phyloP scores from a whole-genome alignment of 306 rosid genomes.

The Cicer arietinum region DNA sequence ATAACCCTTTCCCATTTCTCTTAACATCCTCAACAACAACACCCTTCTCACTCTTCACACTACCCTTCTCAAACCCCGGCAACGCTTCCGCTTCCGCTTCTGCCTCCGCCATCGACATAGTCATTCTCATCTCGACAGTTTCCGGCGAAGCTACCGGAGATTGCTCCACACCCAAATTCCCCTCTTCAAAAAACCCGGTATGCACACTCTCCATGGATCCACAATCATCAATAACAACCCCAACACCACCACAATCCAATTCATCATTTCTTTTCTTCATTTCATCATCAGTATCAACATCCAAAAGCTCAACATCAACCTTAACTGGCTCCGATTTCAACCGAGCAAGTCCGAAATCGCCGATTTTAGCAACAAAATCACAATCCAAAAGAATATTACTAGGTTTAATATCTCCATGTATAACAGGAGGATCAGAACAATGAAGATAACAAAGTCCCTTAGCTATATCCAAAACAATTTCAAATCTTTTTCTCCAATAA shows the following conservation, averaged over 20 bases:
- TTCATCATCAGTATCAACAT: conserved; percentile 14
- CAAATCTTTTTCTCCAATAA: conserved; percentile 71
- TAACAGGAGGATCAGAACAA: conserved; percentile 71
- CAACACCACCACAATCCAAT: conserved; percentile 50
- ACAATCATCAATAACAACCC: conserved; percentile 62
- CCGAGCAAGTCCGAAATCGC: conserved; percentile 88
- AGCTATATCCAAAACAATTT: conserved; percentile 59
- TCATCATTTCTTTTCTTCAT: conserved; percentile 49
- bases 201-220: conserved; percentile 79
- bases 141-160: conserved; percentile 62
- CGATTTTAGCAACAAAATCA: conserved; percentile 62
- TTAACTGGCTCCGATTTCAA: conserved; percentile 48
- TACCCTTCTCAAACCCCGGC: conserved; percentile 47
- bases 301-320: conserved; percentile 37
- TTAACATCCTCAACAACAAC: conserved; percentile 35
- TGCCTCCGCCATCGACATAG: not conserved
- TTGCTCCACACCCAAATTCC: conserved; percentile 53
- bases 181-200: conserved; percentile 64
- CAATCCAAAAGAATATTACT: conserved; percentile 77
- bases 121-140: conserved; percentile 4
- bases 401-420: conserved; percentile 92
- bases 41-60: conserved; percentile 57
- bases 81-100: conserved; percentile 10
- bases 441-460: conserved; percentile 75
- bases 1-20: conserved; percentile 51